Percentiles rank a stretch among this genome's conserved stretches.
Evolutionary conservation across 371 early-diverging fungal species (phyloP).

Genomic region (Mortierella sp.): DNA sequence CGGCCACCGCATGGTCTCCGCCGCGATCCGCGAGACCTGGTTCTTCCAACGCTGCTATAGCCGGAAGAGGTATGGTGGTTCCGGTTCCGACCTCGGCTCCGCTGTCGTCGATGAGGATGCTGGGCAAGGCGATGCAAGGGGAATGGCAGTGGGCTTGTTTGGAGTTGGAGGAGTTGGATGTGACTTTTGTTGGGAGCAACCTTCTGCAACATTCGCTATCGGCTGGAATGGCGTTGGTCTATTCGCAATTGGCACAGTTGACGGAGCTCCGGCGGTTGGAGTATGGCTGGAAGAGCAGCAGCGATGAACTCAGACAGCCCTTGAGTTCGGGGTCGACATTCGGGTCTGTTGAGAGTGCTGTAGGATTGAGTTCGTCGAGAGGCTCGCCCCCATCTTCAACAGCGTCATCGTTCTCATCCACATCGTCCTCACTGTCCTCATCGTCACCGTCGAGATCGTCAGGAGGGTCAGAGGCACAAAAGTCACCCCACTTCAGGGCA

Average conservation of each 20-base stretch:
- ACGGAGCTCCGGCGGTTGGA: conserved; percentile 13
- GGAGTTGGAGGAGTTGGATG: conserved; percentile 26
- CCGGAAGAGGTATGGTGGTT: neutral
- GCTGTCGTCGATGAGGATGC: neutral
- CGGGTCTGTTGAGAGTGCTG: neutral
- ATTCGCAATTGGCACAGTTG: conserved; percentile 12
- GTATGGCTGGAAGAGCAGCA: neutral
- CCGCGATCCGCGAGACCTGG: neutral
- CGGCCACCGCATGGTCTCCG: neutral
- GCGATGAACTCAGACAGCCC: neutral
- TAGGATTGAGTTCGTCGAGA: neutral
- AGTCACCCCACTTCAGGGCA: neutral
- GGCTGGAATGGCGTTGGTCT: neutral
- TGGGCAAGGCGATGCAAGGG: neutral
- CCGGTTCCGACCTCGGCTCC: neutral
- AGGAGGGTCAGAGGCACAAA: neutral
- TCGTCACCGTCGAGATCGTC: neutral
- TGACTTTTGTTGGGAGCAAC: neutral
- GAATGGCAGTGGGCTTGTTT: conserved; percentile 28
- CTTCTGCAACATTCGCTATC: neutral
- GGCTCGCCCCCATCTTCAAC: neutral
- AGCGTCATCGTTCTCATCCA: neutral
- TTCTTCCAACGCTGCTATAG: neutral
- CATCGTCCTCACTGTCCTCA: neutral
- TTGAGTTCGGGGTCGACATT: neutral